Conservation (phyloP, 2,329 filamentous ascomycete genomes). For the Cryphonectria japonica region DNA sequence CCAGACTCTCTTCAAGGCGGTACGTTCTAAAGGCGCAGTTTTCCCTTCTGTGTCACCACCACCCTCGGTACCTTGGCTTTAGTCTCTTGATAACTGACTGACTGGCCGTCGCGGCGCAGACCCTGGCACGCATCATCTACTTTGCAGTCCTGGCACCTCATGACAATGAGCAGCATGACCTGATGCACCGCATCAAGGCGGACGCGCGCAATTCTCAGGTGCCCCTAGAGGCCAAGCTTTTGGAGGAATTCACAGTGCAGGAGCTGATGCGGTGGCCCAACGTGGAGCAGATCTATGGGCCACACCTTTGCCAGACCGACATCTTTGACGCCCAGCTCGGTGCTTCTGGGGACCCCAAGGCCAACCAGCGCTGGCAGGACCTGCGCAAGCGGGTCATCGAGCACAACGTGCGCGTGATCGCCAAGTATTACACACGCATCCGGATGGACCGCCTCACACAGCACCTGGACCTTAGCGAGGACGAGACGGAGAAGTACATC, state of each 20-base stretch:
- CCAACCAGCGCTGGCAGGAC: constrained; percentile 87
- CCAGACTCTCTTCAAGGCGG: constrained; percentile 49
- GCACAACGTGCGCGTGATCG: constrained; percentile 96
- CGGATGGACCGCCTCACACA: constrained; percentile 88
- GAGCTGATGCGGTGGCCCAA: constrained; percentile 99
- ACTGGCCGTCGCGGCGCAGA: constrained; percentile 50
- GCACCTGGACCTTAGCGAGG: constrained; percentile 87
- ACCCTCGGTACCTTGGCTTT: not conserved
- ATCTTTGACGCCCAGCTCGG: constrained; percentile 75
- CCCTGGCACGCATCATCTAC: constrained; percentile 94
- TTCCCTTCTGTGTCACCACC: not conserved
- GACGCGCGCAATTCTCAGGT: constrained; percentile 82
- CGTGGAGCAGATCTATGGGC: constrained; percentile 85
- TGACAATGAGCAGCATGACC: constrained; percentile 97
- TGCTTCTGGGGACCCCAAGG: constrained; percentile 75
- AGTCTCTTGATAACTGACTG: not conserved
- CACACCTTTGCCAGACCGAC: constrained; percentile 85
- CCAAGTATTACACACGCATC: constrained; percentile 98
- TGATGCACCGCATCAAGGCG: constrained; percentile 88
- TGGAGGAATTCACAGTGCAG: constrained; percentile 92
- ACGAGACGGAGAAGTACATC: constrained; percentile 99
- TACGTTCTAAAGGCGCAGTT: constrained; percentile 7
- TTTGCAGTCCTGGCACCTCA: constrained; percentile 95
- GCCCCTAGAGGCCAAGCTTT: constrained; percentile 77
- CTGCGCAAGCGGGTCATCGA: constrained; percentile 98